Evolutionary conservation across 805 yeast species (phyloP), one percentile per base, ranked within the genome.

Genomic region (Yamadazyma akitaensis): DNA sequence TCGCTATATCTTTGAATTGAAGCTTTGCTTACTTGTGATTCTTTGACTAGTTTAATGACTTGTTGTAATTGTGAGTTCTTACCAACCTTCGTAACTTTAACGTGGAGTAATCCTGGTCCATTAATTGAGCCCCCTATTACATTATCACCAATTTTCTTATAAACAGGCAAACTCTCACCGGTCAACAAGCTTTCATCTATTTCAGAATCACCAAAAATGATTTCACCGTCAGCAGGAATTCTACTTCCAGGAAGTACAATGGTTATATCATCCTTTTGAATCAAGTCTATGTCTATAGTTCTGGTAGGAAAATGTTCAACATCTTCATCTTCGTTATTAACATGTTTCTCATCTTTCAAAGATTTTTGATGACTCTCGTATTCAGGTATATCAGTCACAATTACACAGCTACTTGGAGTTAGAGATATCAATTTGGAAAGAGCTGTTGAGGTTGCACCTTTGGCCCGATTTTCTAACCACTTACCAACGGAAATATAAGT

Each of bases 71-170:
- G 91, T 1, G 98, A 91, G 52, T 85, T 82, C 50, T 84, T 82
- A 9, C 97, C 97, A 2, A 95, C 78, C 6, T 74, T 72, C 2
- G 80, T 73, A 0, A 91, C 92, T 52, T 67, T 72, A 61, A 91
- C 77, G 56, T 81, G 85, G 36, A 94, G 60, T 26, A 81, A 74
- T 9, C 90, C 87, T 1, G 84, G 72, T 0, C 94, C 89, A 62
- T 95, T 94, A 37, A 92, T 79, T 1, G 97, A 85, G 0, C 99
- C 99, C 12, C 97, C 97, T 60, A 87, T 81, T 1, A 94, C 85
- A 2, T 55, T 51, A 31, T 84, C 84, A 2, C 88, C 90, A 1
- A 56, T 56, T 2, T 43, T 57, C 57, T 92, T 94, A 35, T 68
- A 63, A 0, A 91, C 82, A 1, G 96, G 91, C 34, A 79, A 60